Conservation (phyloP, 1,139 yeast species). For the Geotrichum bryndzae region DNA sequence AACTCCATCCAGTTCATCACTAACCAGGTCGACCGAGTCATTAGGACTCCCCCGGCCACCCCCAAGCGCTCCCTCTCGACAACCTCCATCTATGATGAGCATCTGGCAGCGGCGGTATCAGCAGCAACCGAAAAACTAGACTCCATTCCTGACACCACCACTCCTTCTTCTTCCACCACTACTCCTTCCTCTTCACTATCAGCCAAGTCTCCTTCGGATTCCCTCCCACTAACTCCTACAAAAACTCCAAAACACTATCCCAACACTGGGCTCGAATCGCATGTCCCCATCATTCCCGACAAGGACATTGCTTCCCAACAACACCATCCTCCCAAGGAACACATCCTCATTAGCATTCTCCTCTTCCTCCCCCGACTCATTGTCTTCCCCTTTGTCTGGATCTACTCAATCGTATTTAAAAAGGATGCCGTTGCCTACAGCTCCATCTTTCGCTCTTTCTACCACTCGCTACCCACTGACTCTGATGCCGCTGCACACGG, state of each 20-base stretch:
- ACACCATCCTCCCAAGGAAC: neutral
- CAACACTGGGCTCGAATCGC: neutral
- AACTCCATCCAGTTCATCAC: constrained; percentile 33
- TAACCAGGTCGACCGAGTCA: constrained; percentile 31
- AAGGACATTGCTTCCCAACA: neutral
- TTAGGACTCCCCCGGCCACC: constrained; percentile 24
- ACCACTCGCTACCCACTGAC: neutral
- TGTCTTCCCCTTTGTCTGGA: neutral
- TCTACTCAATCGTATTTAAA: neutral
- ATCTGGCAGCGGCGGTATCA: neutral
- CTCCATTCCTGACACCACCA: neutral
- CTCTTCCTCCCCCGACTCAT: constrained; percentile 5
- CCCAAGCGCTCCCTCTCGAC: constrained; percentile 14
- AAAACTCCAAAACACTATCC: neutral
- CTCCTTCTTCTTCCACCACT: neutral
- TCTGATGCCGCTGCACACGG: neutral
- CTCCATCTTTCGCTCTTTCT: constrained; percentile 6
- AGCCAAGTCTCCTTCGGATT: neutral
- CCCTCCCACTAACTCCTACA: neutral
- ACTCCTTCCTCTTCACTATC: neutral
- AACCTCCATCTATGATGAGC: constrained; percentile 1
- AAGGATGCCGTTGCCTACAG: neutral
- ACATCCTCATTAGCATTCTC: neutral
- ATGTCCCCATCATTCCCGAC: neutral
- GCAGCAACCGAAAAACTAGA: neutral